A percentile compares a stretch with the other conserved stretches of the same genome.
Evolutionary conservation across 345 rosid genomes (phyloP).

Genomic region (Excoecaria agallocha): DNA sequence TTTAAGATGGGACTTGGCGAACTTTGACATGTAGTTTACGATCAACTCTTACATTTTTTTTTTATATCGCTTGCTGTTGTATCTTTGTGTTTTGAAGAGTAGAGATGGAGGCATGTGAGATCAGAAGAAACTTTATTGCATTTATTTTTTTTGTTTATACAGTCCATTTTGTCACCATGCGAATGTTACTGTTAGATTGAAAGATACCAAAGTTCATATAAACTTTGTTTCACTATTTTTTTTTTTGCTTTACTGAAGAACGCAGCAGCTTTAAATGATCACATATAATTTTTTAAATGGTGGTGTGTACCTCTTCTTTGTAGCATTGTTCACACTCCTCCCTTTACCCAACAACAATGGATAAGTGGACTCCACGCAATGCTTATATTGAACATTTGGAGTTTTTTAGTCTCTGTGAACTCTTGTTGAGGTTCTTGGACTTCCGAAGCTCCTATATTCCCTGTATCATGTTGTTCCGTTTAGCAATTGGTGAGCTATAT

Average conservation of each 20-base stretch:
- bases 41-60: not conserved
- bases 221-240: too few relatives aligned
- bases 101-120: not conserved
- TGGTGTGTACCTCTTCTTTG: too few relatives aligned
- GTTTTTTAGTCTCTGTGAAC: slow-evolving; percentile 48
- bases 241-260: too few relatives aligned
- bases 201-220: too few relatives aligned
- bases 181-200: too few relatives aligned
- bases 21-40: not conserved
- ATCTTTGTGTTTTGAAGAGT: not conserved
- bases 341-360: too few relatives aligned
- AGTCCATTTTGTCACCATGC: too few relatives aligned
- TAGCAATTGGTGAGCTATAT: too few relatives aligned
- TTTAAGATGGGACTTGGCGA: not conserved
- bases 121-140: not conserved
- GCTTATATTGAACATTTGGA: slow-evolving; percentile 32
- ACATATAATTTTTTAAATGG: not conserved
- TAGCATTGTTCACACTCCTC: too few relatives aligned
- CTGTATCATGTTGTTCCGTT: too few relatives aligned
- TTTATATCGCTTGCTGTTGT: not conserved
- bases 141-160: not conserved
- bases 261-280: not conserved
- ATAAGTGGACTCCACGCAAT: too few relatives aligned
- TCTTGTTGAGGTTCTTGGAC: slow-evolving; percentile 37
- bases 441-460: slow-evolving; percentile 45